Evolutionary conservation across 768 basidiomycete genomes (phyloP), one percentile per base, ranked within the genome.

Genomic region (Tephrocybe sp.): DNA sequence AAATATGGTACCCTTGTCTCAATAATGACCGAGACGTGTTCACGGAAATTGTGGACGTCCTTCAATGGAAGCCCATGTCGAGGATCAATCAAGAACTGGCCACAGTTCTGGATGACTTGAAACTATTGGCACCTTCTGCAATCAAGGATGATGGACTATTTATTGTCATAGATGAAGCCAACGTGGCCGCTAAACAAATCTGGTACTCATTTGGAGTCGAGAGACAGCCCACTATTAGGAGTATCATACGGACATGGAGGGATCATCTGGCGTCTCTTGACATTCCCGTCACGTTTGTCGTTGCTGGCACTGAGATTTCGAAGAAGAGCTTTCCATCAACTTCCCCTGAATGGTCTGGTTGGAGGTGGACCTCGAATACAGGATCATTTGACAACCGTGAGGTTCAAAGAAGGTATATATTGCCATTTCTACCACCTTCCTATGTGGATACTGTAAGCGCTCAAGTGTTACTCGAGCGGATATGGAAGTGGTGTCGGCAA

Each of bases 401-500:
- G 2, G 16, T 29, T 16, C 47, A 41, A 6, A 47, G 18, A 3
- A n/a, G 8, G n/a, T 47, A 38, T 7, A 3, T 37, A 27, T 10
- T 10, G 2, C 31, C 38, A 9, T 39, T 40, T 7, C 22, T 47
- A 18, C 46, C 38, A 4, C 23, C 16, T 23, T 11, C 12, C 13
- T 10, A 30, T 23, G 39, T 6, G 5, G 19, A 19, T 4, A 29
- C 27, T 5, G 5, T 29, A 1, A 42, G 23, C 15, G 22, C 1
- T 0, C 16, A 33, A 34, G 47, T 22, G 12, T 30, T 49, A 2
- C 21, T 41, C 7, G 25, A 16, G 30, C 29, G 21, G 2, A 34
- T 49, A 7, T 40, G 46, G 38, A 25, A 40, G 11, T 40, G 38
- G 38, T 47, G 46, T 15, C 27, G 37, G 15, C 22, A 29, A 23